A percentile compares a stretch with the other conserved stretches of the same genome.
phyloP scores from a whole-genome alignment of 495 filamentous ascomycete species.

The Aspergillus avenaceus region DNA sequence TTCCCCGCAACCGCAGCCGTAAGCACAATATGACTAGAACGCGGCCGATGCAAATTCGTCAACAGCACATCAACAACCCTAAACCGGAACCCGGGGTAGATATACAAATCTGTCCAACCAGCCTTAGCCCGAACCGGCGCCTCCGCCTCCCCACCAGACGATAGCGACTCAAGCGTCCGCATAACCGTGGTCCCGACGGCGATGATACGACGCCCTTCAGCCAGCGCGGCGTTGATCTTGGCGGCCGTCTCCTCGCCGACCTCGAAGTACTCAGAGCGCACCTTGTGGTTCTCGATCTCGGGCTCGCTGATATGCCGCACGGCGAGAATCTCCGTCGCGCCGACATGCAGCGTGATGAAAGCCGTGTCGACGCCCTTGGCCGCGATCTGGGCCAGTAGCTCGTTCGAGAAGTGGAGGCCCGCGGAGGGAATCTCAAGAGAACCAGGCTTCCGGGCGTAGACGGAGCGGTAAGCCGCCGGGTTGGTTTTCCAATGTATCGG shows the following conservation, averaged over 20 bases:
- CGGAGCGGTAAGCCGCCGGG: background rate
- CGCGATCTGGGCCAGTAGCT: background rate
- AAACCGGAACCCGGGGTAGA: background rate
- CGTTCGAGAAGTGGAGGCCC: background rate
- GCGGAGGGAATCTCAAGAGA: conserved; percentile 1
- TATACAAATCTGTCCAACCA: background rate
- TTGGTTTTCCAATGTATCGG: background rate
- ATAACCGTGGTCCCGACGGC: background rate
- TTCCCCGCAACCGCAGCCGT: background rate
- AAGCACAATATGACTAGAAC: background rate
- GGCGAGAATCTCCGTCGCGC: background rate
- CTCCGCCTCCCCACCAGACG: too few relatives aligned
- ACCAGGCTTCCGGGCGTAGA: background rate
- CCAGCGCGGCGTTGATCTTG: background rate
- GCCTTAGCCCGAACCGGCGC: background rate
- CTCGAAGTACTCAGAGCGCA: conserved; percentile 13
- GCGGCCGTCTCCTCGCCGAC: background rate
- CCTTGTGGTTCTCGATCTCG: background rate
- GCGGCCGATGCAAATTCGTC: background rate
- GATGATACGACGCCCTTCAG: background rate
- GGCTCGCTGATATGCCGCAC: background rate
- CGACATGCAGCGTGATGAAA: background rate
- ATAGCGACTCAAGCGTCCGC: background rate
- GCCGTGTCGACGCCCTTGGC: background rate
- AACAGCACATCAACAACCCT: background rate